Base-by-base conservation (phyloP, 2,329 filamentous ascomycete genomes). In the Aspergillus aculeatus region DNA sequence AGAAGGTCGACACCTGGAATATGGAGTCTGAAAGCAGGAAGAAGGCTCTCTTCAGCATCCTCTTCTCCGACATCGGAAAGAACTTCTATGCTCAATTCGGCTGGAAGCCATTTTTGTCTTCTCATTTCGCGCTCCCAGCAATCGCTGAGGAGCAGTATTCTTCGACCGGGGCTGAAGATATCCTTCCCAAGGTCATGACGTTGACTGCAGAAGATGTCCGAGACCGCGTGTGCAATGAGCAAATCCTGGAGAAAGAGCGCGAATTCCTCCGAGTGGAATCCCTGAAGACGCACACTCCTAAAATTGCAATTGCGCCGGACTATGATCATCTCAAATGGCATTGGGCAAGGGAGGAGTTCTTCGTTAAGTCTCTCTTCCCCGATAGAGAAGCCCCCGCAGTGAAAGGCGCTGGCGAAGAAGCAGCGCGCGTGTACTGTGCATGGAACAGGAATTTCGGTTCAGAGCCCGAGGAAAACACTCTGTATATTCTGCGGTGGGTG, bases 21-120 rank as follows among this genome's bases (percentile, higher is more conserved):
- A 75, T 78, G 59, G 79, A 80, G 31, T 70, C 75, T 41, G 73
- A 77, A 54, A 62, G 65, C 50, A 69, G 71, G 21, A 71, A 73
- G 65, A 73, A 71, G 71, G 81, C 73, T 63, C 75, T 85, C 14
- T 95, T 94, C 74, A 93, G 90, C 0, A 84, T 96, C 7, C 81
- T 97, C 9, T 96, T 88, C 75, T 96, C 92, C 9, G 91, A 96
- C 69, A 92, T 96, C 64, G 91, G 93, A 21, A 89, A 91, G 80
- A 79, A 80, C 44, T 97, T 92, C 76, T 97, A 97, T 77, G 84
- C 89, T 3, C 82, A 81, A 32, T 82, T 86, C 64, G 92, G 92
- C 50, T 97, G 93, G 93, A 82, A 86, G 52, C 82, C 87, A 0
- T 93, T 89, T 68, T 81, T 84, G 21, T 94, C 90, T 60, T 81